phyloP scores from a whole-genome alignment of 805 yeast species.

The Candida sanyiensis region DNA sequence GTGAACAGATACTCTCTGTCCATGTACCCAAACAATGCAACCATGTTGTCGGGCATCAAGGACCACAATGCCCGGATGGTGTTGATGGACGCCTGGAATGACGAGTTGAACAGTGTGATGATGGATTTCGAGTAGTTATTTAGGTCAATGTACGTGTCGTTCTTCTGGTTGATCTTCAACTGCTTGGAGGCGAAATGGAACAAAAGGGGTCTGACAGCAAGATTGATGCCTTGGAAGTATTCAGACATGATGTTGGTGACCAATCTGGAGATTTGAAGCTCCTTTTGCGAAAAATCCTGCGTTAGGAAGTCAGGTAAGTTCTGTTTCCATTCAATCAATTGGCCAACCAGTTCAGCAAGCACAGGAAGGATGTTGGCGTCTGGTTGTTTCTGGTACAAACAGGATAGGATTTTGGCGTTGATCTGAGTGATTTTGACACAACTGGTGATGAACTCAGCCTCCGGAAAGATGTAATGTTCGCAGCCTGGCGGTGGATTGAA shows the following conservation, averaged over 20 bases:
- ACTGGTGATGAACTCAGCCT: constrained; percentile 68
- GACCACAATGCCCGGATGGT: constrained; percentile 72
- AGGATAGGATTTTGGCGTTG: constrained; percentile 65
- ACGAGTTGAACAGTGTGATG: constrained; percentile 63
- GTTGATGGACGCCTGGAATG: constrained; percentile 76
- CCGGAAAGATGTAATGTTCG: constrained; percentile 67
- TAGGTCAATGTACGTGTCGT: constrained; percentile 54
- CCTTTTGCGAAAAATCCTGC: constrained; percentile 52
- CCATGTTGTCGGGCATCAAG: constrained; percentile 68
- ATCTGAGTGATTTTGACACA: constrained; percentile 77
- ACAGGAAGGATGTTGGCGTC: constrained; percentile 70
- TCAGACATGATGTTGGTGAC: constrained; percentile 76
- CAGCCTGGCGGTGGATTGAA: constrained; percentile 53
- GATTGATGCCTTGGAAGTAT: constrained; percentile 74
- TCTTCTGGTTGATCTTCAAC: constrained; percentile 41
- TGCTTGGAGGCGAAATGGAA: constrained; percentile 73
- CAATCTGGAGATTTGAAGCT: constrained; percentile 54
- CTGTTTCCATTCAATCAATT: constrained; percentile 62
- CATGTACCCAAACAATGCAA: constrained; percentile 85
- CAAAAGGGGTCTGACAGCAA: constrained; percentile 70
- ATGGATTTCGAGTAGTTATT: constrained; percentile 63
- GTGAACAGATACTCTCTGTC: constrained; percentile 78
- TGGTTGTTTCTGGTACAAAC: constrained; percentile 70
- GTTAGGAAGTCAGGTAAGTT: constrained; percentile 57
- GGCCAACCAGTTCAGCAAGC: constrained; percentile 61